These are phyloP conservation scores for Anaeramoeba flamelloides DNA, from an alignment of 78 protist species.

Conservation along the genomic window DNA sequence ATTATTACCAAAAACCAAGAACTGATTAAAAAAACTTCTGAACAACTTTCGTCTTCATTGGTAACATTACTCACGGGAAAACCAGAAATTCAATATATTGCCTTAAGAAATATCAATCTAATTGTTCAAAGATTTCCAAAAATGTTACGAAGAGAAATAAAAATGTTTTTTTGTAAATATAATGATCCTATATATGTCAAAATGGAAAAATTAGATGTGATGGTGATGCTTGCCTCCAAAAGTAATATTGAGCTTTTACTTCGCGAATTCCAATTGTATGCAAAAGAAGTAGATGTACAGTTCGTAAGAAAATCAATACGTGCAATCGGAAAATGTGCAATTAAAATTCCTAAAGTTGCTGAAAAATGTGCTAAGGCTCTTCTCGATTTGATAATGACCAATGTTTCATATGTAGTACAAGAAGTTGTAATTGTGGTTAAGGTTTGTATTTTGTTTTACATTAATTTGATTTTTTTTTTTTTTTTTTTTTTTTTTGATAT, in stretches of 20 bases:
- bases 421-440: slow-evolving; percentile 95
- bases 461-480: no score
- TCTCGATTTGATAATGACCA: slow-evolving; percentile 74
- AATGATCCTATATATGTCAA: slow-evolving; percentile 98
- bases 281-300: slow-evolving; percentile 89
- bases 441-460: no score
- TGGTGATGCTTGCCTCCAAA: slow-evolving; percentile 75
- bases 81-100: slow-evolving; percentile 93
- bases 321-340: slow-evolving; percentile 89
- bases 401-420: slow-evolving; percentile 95
- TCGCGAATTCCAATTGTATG: slow-evolving; percentile 26
- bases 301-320: slow-evolving; percentile 88
- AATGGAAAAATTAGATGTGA: slow-evolving; percentile 94
- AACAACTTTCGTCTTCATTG: background rate
- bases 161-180: slow-evolving; percentile 90
- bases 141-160: slow-evolving; percentile 56
- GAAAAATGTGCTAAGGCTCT: slow-evolving; percentile 76
- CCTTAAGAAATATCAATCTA: slow-evolving; percentile 88
- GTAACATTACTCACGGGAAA: background rate
- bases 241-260: slow-evolving; percentile 42
- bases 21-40: background rate
- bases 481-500: no score
- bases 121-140: slow-evolving; percentile 73
- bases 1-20: slow-evolving; percentile 35
- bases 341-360: slow-evolving; percentile 47